Percentiles rank a stretch among this genome's conserved stretches.
These are phyloP conservation scores for Pharus latifolius DNA, from an alignment of 176 grass and related monocot species.

Conservation along the genomic window DNA sequence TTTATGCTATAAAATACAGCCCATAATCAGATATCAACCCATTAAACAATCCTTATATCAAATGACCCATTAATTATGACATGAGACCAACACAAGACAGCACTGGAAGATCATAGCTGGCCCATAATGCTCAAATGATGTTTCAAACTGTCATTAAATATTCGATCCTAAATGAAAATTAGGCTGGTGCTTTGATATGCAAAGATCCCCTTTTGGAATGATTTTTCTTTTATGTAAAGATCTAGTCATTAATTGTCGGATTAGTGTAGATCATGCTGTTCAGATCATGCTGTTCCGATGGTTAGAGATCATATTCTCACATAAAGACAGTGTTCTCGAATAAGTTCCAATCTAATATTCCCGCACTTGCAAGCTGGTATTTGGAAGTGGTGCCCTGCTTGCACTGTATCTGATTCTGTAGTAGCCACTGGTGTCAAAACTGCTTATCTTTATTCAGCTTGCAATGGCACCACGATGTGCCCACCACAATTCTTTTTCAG, in stretches of 20 bases:
- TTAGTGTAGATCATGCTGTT: no score
- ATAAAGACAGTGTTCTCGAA: no score
- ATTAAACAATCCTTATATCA: slow-evolving; percentile 3
- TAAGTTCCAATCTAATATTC: no score
- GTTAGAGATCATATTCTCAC: no score
- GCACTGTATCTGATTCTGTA: background rate
- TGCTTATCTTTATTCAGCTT: background rate
- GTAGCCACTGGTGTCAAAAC: background rate
- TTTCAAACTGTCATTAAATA: background rate
- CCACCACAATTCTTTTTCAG: background rate
- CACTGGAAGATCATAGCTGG: background rate
- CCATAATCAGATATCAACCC: background rate
- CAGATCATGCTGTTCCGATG: no score
- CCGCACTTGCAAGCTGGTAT: background rate
- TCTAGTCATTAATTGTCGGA: no score
- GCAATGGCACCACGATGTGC: background rate
- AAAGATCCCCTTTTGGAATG: no score
- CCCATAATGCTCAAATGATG: background rate
- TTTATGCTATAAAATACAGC: no score
- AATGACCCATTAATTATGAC: background rate
- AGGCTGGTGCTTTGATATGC: background rate
- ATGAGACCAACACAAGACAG: background rate
- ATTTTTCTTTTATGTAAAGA: no score
- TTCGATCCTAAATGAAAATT: background rate
- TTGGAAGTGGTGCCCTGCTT: background rate